Percentiles rank a stretch among this genome's conserved stretches.
These are phyloP conservation scores for Aspergillus steynii DNA, from an alignment of 495 filamentous ascomycete species.

Conservation along the genomic window DNA sequence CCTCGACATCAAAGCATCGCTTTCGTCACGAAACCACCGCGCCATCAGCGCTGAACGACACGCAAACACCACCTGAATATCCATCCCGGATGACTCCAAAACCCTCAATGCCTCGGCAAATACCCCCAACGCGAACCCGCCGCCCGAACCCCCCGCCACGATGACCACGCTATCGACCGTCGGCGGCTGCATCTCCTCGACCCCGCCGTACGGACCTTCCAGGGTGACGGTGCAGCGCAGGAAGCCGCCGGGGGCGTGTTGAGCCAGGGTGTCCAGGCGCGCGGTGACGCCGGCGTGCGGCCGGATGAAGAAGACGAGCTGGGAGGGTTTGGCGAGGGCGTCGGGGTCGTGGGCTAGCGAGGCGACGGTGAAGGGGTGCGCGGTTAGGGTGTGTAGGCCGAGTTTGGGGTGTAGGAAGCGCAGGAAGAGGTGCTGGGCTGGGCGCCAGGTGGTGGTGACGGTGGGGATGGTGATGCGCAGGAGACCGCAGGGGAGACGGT, in stretches of 20 bases:
- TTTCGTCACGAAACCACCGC: constrained; percentile 31
- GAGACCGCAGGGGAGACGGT: constrained; percentile 40
- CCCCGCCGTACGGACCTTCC: constrained; percentile 54
- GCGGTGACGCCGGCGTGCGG: constrained; percentile 44
- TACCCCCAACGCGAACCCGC: constrained; percentile 47
- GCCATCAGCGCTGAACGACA: constrained; percentile 27
- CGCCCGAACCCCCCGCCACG: constrained; percentile 57
- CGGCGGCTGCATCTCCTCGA: constrained; percentile 24
- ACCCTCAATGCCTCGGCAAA: constrained; percentile 29
- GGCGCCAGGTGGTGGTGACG: constrained; percentile 39
- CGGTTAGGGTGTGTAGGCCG: constrained; percentile 41
- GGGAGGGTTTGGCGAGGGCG: constrained; percentile 23
- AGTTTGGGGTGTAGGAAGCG: constrained; percentile 39
- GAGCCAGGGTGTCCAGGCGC: constrained; percentile 35
- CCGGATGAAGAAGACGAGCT: constrained; percentile 46
- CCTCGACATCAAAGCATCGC: constrained; percentile 17
- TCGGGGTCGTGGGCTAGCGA: constrained; percentile 32
- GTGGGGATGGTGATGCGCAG: constrained; percentile 49
- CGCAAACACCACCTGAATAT: constrained; percentile 36
- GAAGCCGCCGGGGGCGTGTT: constrained; percentile 24
- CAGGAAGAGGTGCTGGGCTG: constrained; percentile 54
- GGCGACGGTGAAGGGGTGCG: constrained; percentile 56
- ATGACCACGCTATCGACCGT: constrained; percentile 41
- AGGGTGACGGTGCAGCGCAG: constrained; percentile 35
- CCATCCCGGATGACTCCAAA: constrained; percentile 13